Base-by-base conservation (phyloP, 1,139 yeast species). In the Wickerhamomyces sp. region DNA sequence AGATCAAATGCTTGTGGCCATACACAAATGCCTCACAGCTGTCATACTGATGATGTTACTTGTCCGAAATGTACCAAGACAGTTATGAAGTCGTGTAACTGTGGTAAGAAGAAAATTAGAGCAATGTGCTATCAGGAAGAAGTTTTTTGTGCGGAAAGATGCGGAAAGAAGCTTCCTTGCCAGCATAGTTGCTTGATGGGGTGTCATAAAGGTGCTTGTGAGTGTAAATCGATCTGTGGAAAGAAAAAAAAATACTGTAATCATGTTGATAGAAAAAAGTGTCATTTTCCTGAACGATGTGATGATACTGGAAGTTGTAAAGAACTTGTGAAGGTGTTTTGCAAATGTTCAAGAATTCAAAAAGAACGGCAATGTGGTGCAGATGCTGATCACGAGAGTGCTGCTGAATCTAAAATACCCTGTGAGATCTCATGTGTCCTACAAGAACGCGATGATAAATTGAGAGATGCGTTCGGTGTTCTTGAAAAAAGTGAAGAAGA, bases 11-110 rank as follows among this genome's bases (percentile, higher is more conserved):
- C 58, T 0, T 88, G 97, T 66, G 95, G 95, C 0, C 97, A 88
- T 57, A 62, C 71, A 8, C 75, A 73, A 12, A 84, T 81, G 52
- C 68, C 72, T 15, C 97, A 88, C 53, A 64, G 68, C 28, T 88
- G 97, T 52, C 97, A 88, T 54, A 73, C 66, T 15, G 79, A 77
- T 45, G 64, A 66, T 28, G 66, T 62, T 6, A 51, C 60, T 3
- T 88, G 97, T 56, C 94, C 95, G 0, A 78, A 76, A 42, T 88
- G 97, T 59, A 85, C 94, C 1, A 66, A 66, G 21, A 57, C 78
- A 12, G 83, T 84, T 8, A 65, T 72, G 20, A 80, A 75, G 49
- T 50, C 49, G 15, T 88, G 97, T 55, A 72, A 75, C 44, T 88
- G 97, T 66, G 89, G 89, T 5, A 69, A 71, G 42, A 62, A 62